A percentile compares a stretch with the other conserved stretches of the same genome.
Conservation (phyloP, 1,284 basidiomycete genomes). For the Taiwanofungus camphoratus region DNA sequence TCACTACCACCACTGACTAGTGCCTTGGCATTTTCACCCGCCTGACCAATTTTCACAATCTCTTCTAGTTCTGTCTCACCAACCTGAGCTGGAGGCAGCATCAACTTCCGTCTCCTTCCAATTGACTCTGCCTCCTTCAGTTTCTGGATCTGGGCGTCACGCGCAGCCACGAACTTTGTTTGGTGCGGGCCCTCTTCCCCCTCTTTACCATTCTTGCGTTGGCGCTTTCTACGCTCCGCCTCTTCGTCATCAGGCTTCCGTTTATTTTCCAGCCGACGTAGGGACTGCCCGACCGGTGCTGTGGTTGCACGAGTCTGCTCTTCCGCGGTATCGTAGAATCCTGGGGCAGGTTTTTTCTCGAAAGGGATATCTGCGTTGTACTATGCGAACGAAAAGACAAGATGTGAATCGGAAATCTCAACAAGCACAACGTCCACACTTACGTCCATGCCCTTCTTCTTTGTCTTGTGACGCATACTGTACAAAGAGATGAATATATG, state of each 20-base stretch:
- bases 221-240: constrained; percentile 80
- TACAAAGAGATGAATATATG: constrained; percentile 15
- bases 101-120: constrained; percentile 80
- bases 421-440: constrained; percentile 25
- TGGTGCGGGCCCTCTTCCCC: constrained; percentile 35
- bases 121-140: constrained; percentile 97
- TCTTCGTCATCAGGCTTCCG: constrained; percentile 89
- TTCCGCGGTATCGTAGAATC: constrained; percentile 96
- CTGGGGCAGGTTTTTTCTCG: constrained; percentile 92
- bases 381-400: constrained; percentile 30
- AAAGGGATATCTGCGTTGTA: constrained; percentile 99
- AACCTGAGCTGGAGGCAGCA: constrained; percentile 88
- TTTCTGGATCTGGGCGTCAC: constrained; percentile 96
- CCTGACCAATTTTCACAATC: constrained; percentile 97
- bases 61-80: constrained; percentile 96
- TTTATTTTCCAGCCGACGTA: constrained; percentile 88
- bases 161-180: constrained; percentile 65
- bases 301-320: constrained; percentile 86
- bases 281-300: constrained; percentile 88
- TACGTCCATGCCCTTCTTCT: constrained; percentile 97
- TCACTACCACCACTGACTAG: constrained; percentile 79
- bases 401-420: not conserved
- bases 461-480: constrained; percentile 83
- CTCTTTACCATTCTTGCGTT: constrained; percentile 66
- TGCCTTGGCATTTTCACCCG: constrained; percentile 63